Conservation (phyloP, 345 rosid species). For the Firmiana major region DNA sequence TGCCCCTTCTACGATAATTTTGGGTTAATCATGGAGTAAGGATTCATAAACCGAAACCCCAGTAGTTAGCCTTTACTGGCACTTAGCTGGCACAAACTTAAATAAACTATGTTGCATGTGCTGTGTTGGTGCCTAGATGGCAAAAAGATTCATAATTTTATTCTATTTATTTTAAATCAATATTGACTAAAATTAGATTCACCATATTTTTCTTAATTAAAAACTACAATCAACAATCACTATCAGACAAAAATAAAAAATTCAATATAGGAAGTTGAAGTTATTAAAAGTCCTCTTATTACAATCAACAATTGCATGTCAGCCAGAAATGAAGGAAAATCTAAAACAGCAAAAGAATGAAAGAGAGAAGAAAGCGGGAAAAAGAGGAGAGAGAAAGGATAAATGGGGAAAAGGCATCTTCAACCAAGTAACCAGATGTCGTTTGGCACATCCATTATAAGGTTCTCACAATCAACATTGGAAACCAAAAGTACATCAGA, state of each 20-base stretch:
- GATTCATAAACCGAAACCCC: background rate
- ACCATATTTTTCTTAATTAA: background rate
- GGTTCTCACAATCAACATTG: background rate
- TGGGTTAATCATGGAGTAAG: background rate
- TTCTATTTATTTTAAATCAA: background rate
- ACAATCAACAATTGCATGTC: background rate
- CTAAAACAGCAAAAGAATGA: background rate
- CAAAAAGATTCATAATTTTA: background rate
- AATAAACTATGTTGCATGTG: background rate
- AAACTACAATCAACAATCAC: background rate
- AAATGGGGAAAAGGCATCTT: background rate
- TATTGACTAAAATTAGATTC: background rate
- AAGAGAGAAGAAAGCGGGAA: background rate
- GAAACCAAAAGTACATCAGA: background rate
- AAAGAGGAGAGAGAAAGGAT: background rate
- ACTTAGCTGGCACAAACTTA: background rate
- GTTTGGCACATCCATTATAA: conserved; percentile 6
- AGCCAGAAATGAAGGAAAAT: background rate
- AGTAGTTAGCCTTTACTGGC: background rate
- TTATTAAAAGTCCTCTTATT: background rate
- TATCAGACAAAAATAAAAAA: background rate
- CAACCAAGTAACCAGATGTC: background rate
- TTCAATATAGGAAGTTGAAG: background rate
- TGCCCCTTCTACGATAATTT: background rate
- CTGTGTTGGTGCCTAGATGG: background rate